phyloP scores from a whole-genome alignment of 2,329 filamentous ascomycete genomes.

The Aspergillus calidoustus region DNA sequence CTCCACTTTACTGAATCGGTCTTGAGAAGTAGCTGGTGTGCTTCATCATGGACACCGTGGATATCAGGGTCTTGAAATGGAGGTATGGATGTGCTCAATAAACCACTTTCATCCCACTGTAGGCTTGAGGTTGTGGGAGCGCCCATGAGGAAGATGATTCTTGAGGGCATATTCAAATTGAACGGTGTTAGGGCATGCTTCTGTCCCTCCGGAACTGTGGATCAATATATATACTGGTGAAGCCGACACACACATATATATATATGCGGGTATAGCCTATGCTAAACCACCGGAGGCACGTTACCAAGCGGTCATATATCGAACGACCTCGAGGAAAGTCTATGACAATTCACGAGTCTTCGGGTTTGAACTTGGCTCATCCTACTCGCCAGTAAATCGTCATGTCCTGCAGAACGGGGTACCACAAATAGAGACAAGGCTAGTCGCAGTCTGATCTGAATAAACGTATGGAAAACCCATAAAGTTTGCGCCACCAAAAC shows the following conservation, averaged over 20 bases:
- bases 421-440: neutral
- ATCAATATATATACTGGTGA: neutral
- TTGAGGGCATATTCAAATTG: constrained; percentile 32
- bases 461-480: neutral
- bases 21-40: constrained; percentile 16
- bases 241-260: neutral
- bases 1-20: constrained; percentile 35
- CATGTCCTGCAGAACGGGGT: neutral
- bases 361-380: constrained; percentile 2
- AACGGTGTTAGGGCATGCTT: constrained; percentile 3
- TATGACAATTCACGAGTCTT: constrained; percentile 2
- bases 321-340: neutral
- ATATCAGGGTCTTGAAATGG: constrained; percentile 32
- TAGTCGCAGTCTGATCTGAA: neutral
- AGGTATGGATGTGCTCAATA: constrained; percentile 54
- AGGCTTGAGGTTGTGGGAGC: constrained; percentile 62
- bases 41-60: constrained; percentile 6
- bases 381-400: neutral
- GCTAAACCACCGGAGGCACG: neutral
- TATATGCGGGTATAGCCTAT: neutral
- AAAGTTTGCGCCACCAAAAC: neutral
- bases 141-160: constrained; percentile 60
- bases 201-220: neutral
- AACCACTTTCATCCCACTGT: constrained; percentile 57
- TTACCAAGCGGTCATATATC: neutral